Evolutionary conservation across 345 rosid genomes (phyloP).

Genomic region (Pugionium cornutum): DNA sequence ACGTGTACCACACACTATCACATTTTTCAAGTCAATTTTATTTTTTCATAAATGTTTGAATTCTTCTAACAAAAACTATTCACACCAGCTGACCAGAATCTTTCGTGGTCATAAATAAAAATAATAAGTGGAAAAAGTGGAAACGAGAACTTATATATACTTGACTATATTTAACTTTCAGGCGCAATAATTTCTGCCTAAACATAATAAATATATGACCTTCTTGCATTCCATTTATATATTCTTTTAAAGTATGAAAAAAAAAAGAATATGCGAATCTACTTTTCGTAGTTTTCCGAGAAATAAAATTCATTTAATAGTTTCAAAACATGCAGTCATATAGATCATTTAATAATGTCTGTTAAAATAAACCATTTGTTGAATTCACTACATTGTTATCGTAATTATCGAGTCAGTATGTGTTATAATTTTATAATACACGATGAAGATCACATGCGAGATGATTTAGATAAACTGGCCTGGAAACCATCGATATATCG

Average conservation of each 20-base stretch:
- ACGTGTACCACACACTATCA: conserved; percentile 24
- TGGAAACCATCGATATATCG: conserved; percentile 22
- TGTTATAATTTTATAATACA: conserved; percentile 4
- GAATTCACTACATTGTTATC: not conserved
- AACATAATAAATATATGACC: not conserved
- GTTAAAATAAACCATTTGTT: no score
- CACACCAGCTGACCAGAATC: conserved; percentile 18
- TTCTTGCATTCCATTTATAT: not conserved
- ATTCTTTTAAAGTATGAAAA: not conserved
- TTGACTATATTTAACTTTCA: conserved; percentile 7
- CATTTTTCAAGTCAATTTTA: conserved; percentile 9
- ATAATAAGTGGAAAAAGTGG: not conserved
- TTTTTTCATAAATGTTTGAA: not conserved
- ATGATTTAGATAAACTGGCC: conserved; percentile 23
- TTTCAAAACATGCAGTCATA: not conserved
- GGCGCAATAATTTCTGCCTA: conserved; percentile 2
- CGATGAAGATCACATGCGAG: conserved; percentile 34
- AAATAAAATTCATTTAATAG: not conserved
- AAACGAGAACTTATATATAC: conserved; percentile 3
- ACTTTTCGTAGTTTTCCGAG: not conserved
- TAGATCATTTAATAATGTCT: no score
- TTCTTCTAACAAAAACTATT: not conserved
- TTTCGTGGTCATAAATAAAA: conserved; percentile 14
- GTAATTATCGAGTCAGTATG: conserved; percentile 27
- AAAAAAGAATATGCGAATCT: not conserved